phyloP scores from a whole-genome alignment of 495 filamentous ascomycete genomes.

The Aspergillus bridgeri region DNA sequence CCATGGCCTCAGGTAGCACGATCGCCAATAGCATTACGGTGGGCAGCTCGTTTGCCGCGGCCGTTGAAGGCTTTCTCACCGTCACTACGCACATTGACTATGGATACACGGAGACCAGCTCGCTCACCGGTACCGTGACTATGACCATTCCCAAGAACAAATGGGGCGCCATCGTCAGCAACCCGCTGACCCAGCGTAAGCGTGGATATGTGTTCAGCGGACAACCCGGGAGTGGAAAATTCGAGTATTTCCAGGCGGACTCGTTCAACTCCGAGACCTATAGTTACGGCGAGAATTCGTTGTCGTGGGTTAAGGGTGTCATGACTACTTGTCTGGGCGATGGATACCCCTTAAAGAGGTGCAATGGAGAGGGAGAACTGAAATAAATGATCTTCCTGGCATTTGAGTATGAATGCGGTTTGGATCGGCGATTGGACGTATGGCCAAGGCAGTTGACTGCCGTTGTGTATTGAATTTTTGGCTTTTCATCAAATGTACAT shows the following conservation, averaged over 20 bases:
- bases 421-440: no score
- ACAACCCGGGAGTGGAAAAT: constrained; percentile 8
- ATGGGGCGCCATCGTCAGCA: constrained; percentile 19
- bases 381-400: constrained; percentile 4
- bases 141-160: constrained; percentile 18
- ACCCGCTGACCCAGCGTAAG: constrained; percentile 14
- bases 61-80: constrained; percentile 9
- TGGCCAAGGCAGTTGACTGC: no score
- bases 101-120: constrained; percentile 5
- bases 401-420: no score
- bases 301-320: constrained; percentile 18
- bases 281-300: neutral
- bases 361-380: constrained; percentile 9
- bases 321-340: constrained; percentile 17
- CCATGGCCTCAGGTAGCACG: constrained; percentile 9
- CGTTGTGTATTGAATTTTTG: no score
- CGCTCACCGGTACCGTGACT: constrained; percentile 16
- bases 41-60: constrained; percentile 1
- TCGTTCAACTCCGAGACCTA: constrained; percentile 10
- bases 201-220: constrained; percentile 15
- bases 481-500: no score
- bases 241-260: constrained; percentile 17
- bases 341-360: constrained; percentile 10
- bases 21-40: constrained; percentile 15
- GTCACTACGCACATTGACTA: constrained; percentile 7